Evolutionary conservation across 2,329 filamentous ascomycete genomes (phyloP).

Genomic region (Botrytis medusae): DNA sequence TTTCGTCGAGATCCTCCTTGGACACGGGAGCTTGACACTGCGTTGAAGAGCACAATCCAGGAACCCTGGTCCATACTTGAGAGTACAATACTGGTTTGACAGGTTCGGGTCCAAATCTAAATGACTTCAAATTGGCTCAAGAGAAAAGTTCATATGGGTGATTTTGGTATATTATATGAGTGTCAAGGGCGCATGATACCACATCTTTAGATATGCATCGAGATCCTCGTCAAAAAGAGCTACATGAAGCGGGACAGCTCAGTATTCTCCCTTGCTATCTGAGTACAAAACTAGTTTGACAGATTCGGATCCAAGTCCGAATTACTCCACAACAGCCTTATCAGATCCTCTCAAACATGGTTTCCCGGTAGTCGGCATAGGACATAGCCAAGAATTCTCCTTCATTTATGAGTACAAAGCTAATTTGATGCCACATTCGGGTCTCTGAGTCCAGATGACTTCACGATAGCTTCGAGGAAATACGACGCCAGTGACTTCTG

Average conservation of each 20-base stretch:
- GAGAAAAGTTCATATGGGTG: neutral
- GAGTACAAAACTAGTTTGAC: neutral
- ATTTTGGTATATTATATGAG: neutral
- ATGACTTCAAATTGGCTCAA: neutral
- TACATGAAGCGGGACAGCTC: neutral
- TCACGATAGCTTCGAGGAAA: constrained; percentile 1
- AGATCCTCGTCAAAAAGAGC: neutral
- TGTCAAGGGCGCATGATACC: neutral
- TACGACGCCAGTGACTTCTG: neutral
- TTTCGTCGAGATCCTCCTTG: neutral
- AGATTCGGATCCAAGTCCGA: neutral
- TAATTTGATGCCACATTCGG: neutral
- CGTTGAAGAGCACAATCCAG: neutral
- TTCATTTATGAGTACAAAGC: neutral
- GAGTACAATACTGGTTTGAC: neutral
- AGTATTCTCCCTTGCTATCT: neutral
- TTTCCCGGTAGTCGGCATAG: neutral
- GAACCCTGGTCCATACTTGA: neutral
- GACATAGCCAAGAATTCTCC: neutral
- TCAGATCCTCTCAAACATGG: neutral
- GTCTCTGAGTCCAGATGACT: neutral
- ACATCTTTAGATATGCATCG: neutral
- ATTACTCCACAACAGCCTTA: neutral
- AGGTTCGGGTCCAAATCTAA: neutral
- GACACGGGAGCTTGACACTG: neutral